These are phyloP conservation scores for Auxenochlorella protothecoides DNA, from an alignment of 139 green algal genomes.

Conservation along the genomic window DNA sequence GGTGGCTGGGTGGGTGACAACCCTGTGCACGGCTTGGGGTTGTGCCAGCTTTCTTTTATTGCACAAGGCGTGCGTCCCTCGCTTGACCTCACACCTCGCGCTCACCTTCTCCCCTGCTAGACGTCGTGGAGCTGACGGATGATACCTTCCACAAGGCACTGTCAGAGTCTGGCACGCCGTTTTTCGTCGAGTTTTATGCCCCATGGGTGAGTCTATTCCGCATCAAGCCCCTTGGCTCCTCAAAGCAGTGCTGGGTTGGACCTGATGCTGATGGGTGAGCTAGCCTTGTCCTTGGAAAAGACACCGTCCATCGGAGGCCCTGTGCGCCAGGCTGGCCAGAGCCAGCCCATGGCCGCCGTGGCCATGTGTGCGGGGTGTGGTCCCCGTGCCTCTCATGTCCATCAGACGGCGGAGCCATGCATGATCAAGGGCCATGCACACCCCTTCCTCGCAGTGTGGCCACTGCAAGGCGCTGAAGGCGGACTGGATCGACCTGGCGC, in stretches of 20 bases:
- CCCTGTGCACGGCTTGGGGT: constrained; percentile 13
- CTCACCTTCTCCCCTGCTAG: constrained; percentile 18
- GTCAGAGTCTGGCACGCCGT: constrained; percentile 51
- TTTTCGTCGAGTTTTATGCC: constrained; percentile 71
- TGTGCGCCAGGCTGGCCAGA: constrained; percentile 8
- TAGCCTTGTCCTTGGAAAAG: not conserved
- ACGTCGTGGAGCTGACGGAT: constrained; percentile 62
- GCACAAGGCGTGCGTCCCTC: no score
- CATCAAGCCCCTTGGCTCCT: no score
- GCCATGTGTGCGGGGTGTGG: not conserved
- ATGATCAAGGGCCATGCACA: not conserved
- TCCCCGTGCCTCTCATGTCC: no score
- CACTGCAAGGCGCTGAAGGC: constrained; percentile 85
- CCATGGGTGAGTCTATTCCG: constrained; percentile 15
- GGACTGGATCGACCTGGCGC: constrained; percentile 57
- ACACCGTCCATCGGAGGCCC: not conserved
- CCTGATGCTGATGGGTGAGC: not conserved
- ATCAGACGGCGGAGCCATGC: no score
- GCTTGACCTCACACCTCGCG: constrained; percentile 16
- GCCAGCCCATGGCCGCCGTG: not conserved
- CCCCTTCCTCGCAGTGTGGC: constrained; percentile 29
- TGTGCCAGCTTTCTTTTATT: no score
- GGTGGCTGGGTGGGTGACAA: constrained; percentile 6
- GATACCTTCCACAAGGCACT: constrained; percentile 70
- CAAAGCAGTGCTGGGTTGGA: no score